A percentile compares a stretch with the other conserved stretches of the same genome.
These are phyloP conservation scores for Claviceps sp. DNA, from an alignment of 2,329 filamentous ascomycete genomes.

Conservation along the genomic window DNA sequence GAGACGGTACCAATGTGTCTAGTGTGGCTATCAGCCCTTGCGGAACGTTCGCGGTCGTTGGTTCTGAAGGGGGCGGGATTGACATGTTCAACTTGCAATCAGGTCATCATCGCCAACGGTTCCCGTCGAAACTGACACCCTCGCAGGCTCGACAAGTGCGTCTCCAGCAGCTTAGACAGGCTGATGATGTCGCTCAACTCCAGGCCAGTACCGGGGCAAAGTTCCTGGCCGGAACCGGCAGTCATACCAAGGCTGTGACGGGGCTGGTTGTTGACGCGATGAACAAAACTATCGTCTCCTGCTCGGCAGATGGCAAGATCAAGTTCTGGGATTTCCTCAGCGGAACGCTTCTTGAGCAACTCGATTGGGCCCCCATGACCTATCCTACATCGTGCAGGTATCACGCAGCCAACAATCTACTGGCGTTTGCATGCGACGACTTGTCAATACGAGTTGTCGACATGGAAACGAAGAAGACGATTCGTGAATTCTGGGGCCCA, in stretches of 20 bases:
- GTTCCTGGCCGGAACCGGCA: slow-evolving; percentile 45
- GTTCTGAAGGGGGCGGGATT: slow-evolving; percentile 68
- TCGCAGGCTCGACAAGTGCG: slow-evolving; percentile 66
- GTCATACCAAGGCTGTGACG: slow-evolving; percentile 70
- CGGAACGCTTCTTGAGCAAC: slow-evolving; percentile 63
- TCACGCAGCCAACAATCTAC: slow-evolving; percentile 68
- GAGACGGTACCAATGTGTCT: slow-evolving; percentile 69
- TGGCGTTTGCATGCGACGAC: slow-evolving; percentile 83
- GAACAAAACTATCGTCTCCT: slow-evolving; percentile 76
- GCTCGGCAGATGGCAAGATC: slow-evolving; percentile 77
- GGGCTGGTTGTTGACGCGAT: slow-evolving; percentile 81
- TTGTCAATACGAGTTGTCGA: slow-evolving; percentile 80
- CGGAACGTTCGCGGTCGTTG: slow-evolving; percentile 84
- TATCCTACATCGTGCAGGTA: slow-evolving; percentile 66
- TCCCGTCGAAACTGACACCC: slow-evolving; percentile 66
- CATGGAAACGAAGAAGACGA: slow-evolving; percentile 75
- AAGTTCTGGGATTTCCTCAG: slow-evolving; percentile 98
- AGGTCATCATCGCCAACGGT: slow-evolving; percentile 73
- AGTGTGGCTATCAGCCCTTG: slow-evolving; percentile 84
- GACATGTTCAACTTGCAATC: slow-evolving; percentile 98
- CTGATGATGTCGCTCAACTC: slow-evolving; percentile 42
- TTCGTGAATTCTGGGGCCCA: slow-evolving; percentile 85
- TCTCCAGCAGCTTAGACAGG: slow-evolving; percentile 46
- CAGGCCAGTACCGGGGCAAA: slow-evolving; percentile 29
- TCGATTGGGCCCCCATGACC: slow-evolving; percentile 67